A percentile compares a stretch with the other conserved stretches of the same genome.
Conservation (phyloP, 805 yeast genomes). For the Cyberlindnera misumaiensis region DNA sequence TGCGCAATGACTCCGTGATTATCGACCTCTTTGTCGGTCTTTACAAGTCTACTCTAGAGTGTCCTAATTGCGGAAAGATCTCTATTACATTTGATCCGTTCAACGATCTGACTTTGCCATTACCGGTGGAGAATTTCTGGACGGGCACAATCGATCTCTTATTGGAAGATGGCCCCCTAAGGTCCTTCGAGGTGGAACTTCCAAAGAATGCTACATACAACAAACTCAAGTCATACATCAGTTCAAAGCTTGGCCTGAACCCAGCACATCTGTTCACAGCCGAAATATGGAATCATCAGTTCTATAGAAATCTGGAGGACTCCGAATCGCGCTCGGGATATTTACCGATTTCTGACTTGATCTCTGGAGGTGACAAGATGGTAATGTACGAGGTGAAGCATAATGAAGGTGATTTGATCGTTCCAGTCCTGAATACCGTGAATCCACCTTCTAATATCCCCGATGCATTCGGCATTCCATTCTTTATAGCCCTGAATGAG, state of each 20-base stretch:
- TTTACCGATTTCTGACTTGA: slow-evolving; percentile 61
- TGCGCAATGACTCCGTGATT: slow-evolving; percentile 78
- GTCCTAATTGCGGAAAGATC: slow-evolving; percentile 76
- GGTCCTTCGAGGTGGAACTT: slow-evolving; percentile 63
- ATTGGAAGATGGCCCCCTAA: slow-evolving; percentile 46
- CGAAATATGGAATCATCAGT: slow-evolving; percentile 60
- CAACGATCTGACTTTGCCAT: slow-evolving; percentile 81
- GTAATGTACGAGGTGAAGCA: slow-evolving; percentile 52
- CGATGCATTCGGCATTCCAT: slow-evolving; percentile 67
- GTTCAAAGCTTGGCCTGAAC: slow-evolving; percentile 35
- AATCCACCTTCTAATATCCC: slow-evolving; percentile 34
- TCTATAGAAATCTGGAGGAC: slow-evolving; percentile 64
- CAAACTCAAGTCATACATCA: slow-evolving; percentile 57
- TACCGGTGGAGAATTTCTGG: slow-evolving; percentile 77
- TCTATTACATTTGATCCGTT: slow-evolving; percentile 93
- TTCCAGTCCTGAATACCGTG: slow-evolving; percentile 53
- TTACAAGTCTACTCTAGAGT: slow-evolving; percentile 82
- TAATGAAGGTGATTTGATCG: slow-evolving; percentile 40
- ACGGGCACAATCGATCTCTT: slow-evolving; percentile 53
- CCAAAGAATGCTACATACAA: slow-evolving; percentile 55
- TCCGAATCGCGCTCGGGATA: slow-evolving; percentile 44
- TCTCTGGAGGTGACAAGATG: slow-evolving; percentile 54
- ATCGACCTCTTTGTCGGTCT: slow-evolving; percentile 84
- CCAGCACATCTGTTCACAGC: slow-evolving; percentile 39
- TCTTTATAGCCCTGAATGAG: slow-evolving; percentile 51